A percentile compares a stretch with the other conserved stretches of the same genome.
These are phyloP conservation scores for Ceriops decandra DNA, from an alignment of 345 rosid species.

Conservation along the genomic window DNA sequence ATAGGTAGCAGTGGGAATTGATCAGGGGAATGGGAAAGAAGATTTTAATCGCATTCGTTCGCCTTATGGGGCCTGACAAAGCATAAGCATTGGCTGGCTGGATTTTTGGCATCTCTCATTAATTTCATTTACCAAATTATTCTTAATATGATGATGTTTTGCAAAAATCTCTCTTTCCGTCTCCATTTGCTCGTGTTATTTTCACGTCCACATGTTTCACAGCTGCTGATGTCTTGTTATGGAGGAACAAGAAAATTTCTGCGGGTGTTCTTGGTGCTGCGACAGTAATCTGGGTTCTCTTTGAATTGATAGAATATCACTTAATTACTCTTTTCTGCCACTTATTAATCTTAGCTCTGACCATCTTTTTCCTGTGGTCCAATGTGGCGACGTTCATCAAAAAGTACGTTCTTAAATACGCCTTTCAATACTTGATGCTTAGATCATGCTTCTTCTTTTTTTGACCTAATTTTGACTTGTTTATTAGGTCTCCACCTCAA, in stretches of 20 bases:
- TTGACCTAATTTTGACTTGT: not conserved
- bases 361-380: constrained; percentile 27
- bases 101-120: not conserved
- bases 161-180: not conserved
- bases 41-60: no score
- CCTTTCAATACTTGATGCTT: not conserved
- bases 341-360: constrained; percentile 15
- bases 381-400: constrained; percentile 23
- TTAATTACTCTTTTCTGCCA: constrained; percentile 30
- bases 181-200: not conserved
- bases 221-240: constrained; percentile 31
- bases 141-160: not conserved
- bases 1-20: no score
- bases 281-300: constrained; percentile 24
- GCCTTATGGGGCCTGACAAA: no score
- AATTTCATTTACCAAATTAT: not conserved
- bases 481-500: constrained; percentile 22
- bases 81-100: no score
- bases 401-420: constrained; percentile 10
- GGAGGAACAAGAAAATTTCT: constrained; percentile 33
- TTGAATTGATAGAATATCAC: constrained; percentile 27
- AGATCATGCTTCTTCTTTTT: not conserved
- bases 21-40: no score
- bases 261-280: constrained; percentile 24
- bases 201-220: not conserved